Percentiles rank a stretch among this genome's conserved stretches.
These are phyloP conservation scores for Alliaria petiolata DNA, from an alignment of 345 rosid species.

Conservation along the genomic window DNA sequence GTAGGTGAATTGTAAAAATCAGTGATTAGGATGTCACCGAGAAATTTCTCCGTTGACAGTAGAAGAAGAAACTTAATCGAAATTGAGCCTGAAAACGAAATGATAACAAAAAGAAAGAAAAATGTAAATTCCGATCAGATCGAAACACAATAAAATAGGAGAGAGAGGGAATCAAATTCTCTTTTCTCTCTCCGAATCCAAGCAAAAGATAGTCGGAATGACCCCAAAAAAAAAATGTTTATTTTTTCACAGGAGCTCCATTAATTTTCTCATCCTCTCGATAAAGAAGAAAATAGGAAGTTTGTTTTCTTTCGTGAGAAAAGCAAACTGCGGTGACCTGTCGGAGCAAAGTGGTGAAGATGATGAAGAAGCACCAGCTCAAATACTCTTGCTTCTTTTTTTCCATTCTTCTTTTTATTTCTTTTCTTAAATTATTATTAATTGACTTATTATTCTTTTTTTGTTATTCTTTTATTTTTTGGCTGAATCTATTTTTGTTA, in stretches of 20 bases:
- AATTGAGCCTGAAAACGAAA: background rate
- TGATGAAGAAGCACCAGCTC: conserved; percentile 25
- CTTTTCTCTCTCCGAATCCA: conserved; percentile 24
- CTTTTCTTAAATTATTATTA: background rate
- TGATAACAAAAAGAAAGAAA: background rate
- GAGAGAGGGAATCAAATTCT: conserved; percentile 2
- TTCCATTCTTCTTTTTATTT: background rate
- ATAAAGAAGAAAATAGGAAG: conserved; percentile 29
- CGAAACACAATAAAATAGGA: conserved; percentile 17
- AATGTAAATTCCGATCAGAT: conserved; percentile 12
- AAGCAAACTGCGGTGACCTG: conserved; percentile 28
- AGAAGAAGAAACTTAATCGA: conserved; percentile 5
- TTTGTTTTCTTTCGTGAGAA: conserved; percentile 32
- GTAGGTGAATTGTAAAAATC: background rate
- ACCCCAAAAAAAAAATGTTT: background rate
- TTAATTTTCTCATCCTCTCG: background rate
- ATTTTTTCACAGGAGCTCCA: background rate
- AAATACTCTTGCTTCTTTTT: background rate
- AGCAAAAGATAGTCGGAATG: background rate
- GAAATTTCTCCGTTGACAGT: background rate
- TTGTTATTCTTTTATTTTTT: background rate
- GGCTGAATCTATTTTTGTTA: background rate
- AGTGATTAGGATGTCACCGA: background rate
- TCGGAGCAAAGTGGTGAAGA: conserved; percentile 22
- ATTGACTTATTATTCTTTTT: background rate